Evolutionary conservation across 23 red algal species (phyloP), one percentile per base, ranked within the genome.

Genomic region (Agarophyton chilense): DNA sequence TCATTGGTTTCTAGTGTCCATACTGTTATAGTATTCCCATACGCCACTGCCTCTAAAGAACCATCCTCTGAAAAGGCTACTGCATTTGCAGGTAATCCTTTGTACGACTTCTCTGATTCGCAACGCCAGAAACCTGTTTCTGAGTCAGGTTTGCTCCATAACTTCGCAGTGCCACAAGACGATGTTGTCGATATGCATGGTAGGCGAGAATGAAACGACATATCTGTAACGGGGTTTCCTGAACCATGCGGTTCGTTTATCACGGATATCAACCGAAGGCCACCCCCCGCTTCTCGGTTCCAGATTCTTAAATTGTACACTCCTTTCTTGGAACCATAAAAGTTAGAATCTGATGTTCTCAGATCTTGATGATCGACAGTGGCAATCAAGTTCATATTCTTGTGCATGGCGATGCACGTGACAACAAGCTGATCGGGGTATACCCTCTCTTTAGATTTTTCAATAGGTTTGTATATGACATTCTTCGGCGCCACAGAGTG

Each of bases 31-130:
- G 79, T 18, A 52, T 79, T 86, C 28, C 81, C 79, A 50, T 53
- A 84, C 9, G 60, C 81, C 13, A 94, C 53, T 21, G 81, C 91
- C 7, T 86, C 31, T 36, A 94, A 34, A 46, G 91, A 87, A 33
- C 91, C 91, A 74, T 94, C 91, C n/a, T 46, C 51, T 9, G 91
- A 94, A 65, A 94, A 94, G 36, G 75, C 44, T 0, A 62, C 34
- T 14, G 64, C 51, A 28, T 44, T 72, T 25, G 46, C 78, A 8
- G 81, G 65, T 35, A 87, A 55, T 9, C 47, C 66, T 29, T 81
- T 77, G 74, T 94, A 94, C 28, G 26, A 32, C 9, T 65, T 55
- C 41, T 77, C 58, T 7, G 55, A 72, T n/a, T 86, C 91, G 49
- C 80, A 77, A 35, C 81, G 54, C 91, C 91, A 94, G 1, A 29